phyloP scores from a whole-genome alignment of 441 rosid species.

The Populus hybrid region DNA sequence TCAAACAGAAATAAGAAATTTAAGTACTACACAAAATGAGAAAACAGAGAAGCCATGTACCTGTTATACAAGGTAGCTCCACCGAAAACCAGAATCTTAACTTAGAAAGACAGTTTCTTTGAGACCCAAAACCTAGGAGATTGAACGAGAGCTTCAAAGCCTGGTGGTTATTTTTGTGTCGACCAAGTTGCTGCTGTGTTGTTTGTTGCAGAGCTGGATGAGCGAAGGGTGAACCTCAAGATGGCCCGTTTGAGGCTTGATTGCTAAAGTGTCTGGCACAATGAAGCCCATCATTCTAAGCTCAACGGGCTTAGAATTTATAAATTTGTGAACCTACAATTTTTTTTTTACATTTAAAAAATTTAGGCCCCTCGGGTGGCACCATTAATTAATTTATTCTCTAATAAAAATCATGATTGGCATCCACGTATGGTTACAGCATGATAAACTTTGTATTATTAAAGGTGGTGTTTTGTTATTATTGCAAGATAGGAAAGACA shows the following conservation, averaged over 20 bases:
- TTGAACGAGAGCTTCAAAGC: not conserved
- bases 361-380: too few species aligned
- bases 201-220: not conserved
- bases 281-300: not conserved
- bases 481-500: too few species aligned
- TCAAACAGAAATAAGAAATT: not conserved
- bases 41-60: not conserved
- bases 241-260: not conserved
- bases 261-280: not conserved
- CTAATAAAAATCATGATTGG: not conserved
- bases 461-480: not conserved
- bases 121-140: not conserved
- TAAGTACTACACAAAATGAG: not conserved
- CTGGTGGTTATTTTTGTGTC: not conserved
- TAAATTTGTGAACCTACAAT: not conserved
- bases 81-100: not conserved
- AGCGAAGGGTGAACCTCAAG: not conserved
- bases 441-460: too few species aligned
- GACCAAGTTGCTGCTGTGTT: not conserved
- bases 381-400: not conserved
- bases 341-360: too few species aligned
- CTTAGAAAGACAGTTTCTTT: not conserved
- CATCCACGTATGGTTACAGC: too few species aligned
- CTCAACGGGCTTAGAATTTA: not conserved
- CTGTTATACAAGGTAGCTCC: not conserved